Base-by-base conservation (phyloP, 169 alveolate genomes). In the Eimeria tenella region DNA sequence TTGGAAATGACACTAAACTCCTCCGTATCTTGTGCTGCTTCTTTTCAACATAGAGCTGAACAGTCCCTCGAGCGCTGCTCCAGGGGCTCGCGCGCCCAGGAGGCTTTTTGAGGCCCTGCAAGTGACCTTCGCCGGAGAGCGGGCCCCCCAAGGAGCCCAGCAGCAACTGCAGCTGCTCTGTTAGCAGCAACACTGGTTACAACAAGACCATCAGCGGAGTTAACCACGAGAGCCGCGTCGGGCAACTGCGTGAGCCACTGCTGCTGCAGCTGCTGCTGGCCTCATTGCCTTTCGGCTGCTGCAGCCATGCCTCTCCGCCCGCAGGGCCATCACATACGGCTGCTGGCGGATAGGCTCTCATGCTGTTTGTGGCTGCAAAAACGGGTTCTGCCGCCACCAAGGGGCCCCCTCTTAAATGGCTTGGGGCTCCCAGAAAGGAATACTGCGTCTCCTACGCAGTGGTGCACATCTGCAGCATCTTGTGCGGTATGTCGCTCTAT, bases 191-290 rank as follows among this genome's bases (percentile, higher is more conserved):
- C 52, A n/a, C 50, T 50, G 7, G 77, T 15, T 23, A 9, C 77
- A n/a, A 50, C 77, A 5, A 65, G 21, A 25, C 17, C 74, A 5
- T 9, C 2, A 9, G 21, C 31, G 21, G 9, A 65, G 74, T 4
- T 19, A 65, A 5, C 77, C 50, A 50, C 77, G 0, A 50, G 17
- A 68, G 77, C 77, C 9, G 77, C 7, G 1, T 9, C 74, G 2
- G 50, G 21, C 73, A 63, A 25, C 13, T 6, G 21, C 25, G 5
- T 11, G 25, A n/a, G 77, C 9, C 77, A 5, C 13, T 68, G 52
- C 77, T 21, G 77, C 77, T 68, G 77, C 77, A 23, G 50, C 50
- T 68, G 77, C 77, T 0, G 77, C 77, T 8, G 77, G 50, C 42
- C 42, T 31, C 42, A 31, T 31, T 31, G 42, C 42, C 42, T 0